Conservation (phyloP, 345 rosid genomes). For the Syzygium aromaticum region DNA sequence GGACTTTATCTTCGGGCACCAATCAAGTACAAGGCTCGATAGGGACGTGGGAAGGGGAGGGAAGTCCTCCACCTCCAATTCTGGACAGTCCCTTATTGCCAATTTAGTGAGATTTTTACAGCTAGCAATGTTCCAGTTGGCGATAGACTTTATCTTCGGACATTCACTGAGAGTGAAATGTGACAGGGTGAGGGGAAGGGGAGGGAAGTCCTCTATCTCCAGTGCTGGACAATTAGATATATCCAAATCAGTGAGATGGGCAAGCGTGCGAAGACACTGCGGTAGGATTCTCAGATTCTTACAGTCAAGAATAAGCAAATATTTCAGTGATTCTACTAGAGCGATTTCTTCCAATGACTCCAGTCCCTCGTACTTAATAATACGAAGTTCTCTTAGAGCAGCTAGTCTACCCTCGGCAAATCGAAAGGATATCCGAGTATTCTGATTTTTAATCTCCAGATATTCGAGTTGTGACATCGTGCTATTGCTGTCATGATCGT, state of each 20-base stretch:
- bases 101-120: too few species aligned
- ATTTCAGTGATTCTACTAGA: rapidly evolving
- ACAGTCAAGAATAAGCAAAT: rapidly evolving
- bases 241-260: too few species aligned
- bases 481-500: rapidly evolving
- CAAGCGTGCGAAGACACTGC: rapidly evolving
- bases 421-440: rapidly evolving
- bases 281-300: too few species aligned
- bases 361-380: rapidly evolving
- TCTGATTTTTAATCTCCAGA: rapidly evolving
- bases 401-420: not conserved
- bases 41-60: too few species aligned
- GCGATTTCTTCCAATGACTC: too few species aligned
- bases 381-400: rapidly evolving
- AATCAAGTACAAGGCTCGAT: rapidly evolving
- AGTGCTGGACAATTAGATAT: too few species aligned
- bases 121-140: too few species aligned
- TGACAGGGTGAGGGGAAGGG: too few species aligned
- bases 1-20: too few species aligned
- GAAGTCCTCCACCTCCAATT: too few species aligned
- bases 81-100: rapidly evolving
- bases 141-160: too few species aligned
- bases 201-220: too few species aligned
- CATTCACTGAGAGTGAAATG: rapidly evolving
- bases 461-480: rapidly evolving